Percentiles rank a stretch among this genome's conserved stretches.
These are phyloP conservation scores for Xylariaceae sp. DNA, from an alignment of 2,329 filamentous ascomycete species.

Conservation along the genomic window DNA sequence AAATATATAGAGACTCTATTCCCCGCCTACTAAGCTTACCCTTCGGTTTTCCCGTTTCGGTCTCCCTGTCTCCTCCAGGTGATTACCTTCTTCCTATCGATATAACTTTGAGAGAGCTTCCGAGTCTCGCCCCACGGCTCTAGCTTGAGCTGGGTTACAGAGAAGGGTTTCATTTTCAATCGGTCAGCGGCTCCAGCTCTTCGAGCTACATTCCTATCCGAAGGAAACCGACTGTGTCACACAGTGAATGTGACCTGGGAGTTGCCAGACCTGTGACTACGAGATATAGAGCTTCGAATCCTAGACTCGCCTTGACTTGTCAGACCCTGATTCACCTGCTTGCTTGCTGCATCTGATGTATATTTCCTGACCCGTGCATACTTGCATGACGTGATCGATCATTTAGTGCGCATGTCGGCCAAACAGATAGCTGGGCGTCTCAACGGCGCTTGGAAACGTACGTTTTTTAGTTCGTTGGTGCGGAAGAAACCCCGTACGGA, in stretches of 20 bases:
- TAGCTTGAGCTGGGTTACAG: not conserved
- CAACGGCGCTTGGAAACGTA: conserved; percentile 21
- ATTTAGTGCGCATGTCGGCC: conserved; percentile 24
- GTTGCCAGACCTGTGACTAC: conserved; percentile 1
- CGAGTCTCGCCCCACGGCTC: not conserved
- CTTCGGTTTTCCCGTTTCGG: conserved; percentile 18
- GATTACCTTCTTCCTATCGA: not conserved
- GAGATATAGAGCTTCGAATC: conserved; percentile 3
- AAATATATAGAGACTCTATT: conserved; percentile 17
- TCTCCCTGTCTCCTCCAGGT: not conserved
- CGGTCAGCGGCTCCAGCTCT: conserved; percentile 1
- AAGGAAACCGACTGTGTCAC: not conserved
- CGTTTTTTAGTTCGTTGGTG: conserved; percentile 17
- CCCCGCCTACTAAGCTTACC: conserved; percentile 13
- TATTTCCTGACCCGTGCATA: conserved; percentile 7
- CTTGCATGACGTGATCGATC: not conserved
- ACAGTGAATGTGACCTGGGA: not conserved
- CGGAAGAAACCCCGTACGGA: conserved; percentile 19
- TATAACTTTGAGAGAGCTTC: conserved; percentile 1
- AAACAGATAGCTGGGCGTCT: conserved; percentile 26
- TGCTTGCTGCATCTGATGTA: conserved; percentile 5
- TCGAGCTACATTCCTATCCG: not conserved
- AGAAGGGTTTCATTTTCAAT: conserved; percentile 1
- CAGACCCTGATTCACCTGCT: conserved; percentile 1
- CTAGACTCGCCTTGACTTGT: not conserved